These are phyloP conservation scores for Dichotomopilus funicola DNA, from an alignment of 2,329 filamentous ascomycete species.

Conservation along the genomic window DNA sequence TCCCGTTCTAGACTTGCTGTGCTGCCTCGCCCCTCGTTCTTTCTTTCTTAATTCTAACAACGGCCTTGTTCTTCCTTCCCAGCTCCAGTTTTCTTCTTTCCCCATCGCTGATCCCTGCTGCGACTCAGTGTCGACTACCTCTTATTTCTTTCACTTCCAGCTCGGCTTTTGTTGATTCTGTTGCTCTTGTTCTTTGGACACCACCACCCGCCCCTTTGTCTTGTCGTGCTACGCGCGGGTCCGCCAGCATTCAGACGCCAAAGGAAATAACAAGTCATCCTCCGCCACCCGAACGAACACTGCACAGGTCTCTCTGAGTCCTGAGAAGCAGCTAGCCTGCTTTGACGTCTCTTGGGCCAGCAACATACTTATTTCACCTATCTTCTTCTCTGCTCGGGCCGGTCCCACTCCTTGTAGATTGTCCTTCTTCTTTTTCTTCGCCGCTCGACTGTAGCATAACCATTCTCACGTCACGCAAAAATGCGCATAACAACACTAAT, in stretches of 20 bases:
- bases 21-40: not conserved
- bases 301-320: no score
- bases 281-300: no score
- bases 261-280: no score
- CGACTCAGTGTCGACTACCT: not conserved
- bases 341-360: not conserved
- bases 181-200: no score
- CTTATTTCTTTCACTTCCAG: no score
- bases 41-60: not conserved
- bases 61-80: not conserved
- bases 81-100: not conserved
- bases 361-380: not conserved
- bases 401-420: not conserved
- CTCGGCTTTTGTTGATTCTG: no score
- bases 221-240: no score
- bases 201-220: no score
- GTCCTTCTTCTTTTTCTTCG: no score
- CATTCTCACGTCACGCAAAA: not conserved
- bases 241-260: no score
- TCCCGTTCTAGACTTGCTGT: not conserved
- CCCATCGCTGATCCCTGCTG: not conserved
- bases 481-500: conserved; percentile 19
- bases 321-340: conserved; percentile 1
- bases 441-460: not conserved
- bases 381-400: conserved; percentile 2